phyloP scores from a whole-genome alignment of 257 asterid species.

The Cordia subcordata region DNA sequence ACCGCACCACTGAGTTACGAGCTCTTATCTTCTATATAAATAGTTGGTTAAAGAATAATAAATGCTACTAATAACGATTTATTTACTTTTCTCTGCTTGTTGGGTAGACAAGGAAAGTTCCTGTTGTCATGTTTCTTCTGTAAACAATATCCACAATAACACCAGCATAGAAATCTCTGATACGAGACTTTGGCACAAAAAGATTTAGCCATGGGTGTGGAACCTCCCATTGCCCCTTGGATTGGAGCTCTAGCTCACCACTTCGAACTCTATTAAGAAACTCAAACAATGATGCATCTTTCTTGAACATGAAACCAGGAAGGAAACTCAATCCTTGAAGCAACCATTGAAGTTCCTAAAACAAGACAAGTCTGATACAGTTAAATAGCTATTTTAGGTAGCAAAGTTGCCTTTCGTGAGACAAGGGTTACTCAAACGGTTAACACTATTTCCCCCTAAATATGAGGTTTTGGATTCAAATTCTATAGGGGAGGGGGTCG shows the following conservation, averaged over 20 bases:
- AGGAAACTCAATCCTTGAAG: constrained; percentile 23
- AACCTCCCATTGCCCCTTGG: constrained; percentile 8
- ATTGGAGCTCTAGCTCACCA: constrained; percentile 8
- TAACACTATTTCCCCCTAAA: too few relatives aligned
- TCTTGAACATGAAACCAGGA: constrained; percentile 15
- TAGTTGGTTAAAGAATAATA: not conserved
- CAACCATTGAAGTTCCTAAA: constrained; percentile 31
- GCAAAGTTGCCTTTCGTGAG: too few relatives aligned
- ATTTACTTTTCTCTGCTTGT: constrained; percentile 8
- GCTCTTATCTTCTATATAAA: not conserved
- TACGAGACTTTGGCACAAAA: constrained; percentile 14
- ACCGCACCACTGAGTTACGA: too few relatives aligned
- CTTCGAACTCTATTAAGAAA: constrained; percentile 31
- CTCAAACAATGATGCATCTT: constrained; percentile 16
- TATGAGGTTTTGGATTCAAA: too few relatives aligned
- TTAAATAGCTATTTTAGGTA: too few relatives aligned
- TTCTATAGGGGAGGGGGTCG: too few relatives aligned
- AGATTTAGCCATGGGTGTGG: constrained; percentile 18
- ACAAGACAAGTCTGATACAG: too few relatives aligned
- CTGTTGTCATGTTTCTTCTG: constrained; percentile 4
- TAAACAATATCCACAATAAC: constrained; percentile 11
- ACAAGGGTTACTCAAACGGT: too few relatives aligned
- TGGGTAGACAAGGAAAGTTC: constrained; percentile 12
- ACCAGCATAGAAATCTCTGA: constrained; percentile 11
- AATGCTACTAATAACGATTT: not conserved